Percentiles rank a stretch among this genome's conserved stretches.
phyloP scores from a whole-genome alignment of 2,329 filamentous ascomycete species.

The Claviceps fusiformis region DNA sequence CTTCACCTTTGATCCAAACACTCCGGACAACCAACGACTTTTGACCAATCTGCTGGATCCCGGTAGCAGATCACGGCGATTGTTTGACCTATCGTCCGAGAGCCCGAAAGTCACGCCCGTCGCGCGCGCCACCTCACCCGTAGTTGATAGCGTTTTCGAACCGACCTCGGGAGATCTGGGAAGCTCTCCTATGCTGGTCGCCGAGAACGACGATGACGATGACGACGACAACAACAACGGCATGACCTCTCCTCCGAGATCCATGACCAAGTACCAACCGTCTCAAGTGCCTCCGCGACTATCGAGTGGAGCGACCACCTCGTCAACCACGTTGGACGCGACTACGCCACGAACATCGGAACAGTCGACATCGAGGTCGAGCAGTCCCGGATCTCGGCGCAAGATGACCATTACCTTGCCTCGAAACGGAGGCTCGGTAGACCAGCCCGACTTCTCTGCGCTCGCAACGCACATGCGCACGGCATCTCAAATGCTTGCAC shows the following conservation, averaged over 20 bases:
- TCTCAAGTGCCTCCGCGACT: constrained; percentile 34
- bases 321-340: constrained; percentile 45
- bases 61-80: constrained; percentile 41
- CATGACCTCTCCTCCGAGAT: constrained; percentile 11
- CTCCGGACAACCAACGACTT: constrained; percentile 56
- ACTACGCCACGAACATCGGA: constrained; percentile 57
- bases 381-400: constrained; percentile 46
- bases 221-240: no score
- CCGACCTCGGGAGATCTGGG: constrained; percentile 67
- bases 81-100: constrained; percentile 56
- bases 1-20: constrained; percentile 68
- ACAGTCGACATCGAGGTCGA: constrained; percentile 53
- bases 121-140: constrained; percentile 28
- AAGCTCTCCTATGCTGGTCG: constrained; percentile 55
- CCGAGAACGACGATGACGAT: constrained; percentile 33
- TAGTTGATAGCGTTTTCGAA: constrained; percentile 66
- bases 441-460: constrained; percentile 70
- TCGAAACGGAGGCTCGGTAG: constrained; percentile 37
- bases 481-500: constrained; percentile 75
- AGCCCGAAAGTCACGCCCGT: constrained; percentile 38
- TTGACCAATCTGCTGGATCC: constrained; percentile 43
- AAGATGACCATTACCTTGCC: constrained; percentile 47
- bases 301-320: constrained; percentile 47
- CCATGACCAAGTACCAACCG: constrained; percentile 15
- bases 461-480: constrained; percentile 79